Conservation (phyloP, 495 filamentous ascomycete genomes). For the Lineolata rhizophorae region DNA sequence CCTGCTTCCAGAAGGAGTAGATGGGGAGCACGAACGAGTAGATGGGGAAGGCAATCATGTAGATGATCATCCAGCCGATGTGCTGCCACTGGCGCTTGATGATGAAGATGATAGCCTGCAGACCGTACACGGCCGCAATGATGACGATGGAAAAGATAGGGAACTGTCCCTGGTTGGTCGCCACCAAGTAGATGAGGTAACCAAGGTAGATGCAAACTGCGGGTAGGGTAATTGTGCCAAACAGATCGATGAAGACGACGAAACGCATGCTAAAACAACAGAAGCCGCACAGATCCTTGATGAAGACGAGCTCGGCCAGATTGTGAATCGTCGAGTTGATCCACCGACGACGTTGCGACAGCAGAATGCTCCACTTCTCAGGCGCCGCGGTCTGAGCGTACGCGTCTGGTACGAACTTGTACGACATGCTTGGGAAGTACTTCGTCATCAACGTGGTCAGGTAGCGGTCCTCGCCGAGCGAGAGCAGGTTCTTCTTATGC, state of each 20-base stretch:
- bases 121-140: slow-evolving; percentile 78
- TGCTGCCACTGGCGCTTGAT: slow-evolving; percentile 94
- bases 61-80: slow-evolving; percentile 98
- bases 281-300: slow-evolving; percentile 91
- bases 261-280: slow-evolving; percentile 99
- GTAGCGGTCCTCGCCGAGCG: slow-evolving; percentile 92
- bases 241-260: slow-evolving; percentile 83
- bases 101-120: slow-evolving; percentile 91
- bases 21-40: slow-evolving; percentile 81
- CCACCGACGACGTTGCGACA: slow-evolving; percentile 92
- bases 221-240: slow-evolving; percentile 83
- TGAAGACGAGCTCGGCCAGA: slow-evolving; percentile 62
- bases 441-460: slow-evolving; percentile 96
- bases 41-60: slow-evolving; percentile 80
- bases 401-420: slow-evolving; percentile 86
- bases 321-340: slow-evolving; percentile 99
- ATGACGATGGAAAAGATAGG: slow-evolving; percentile 74
- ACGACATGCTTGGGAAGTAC: slow-evolving; percentile 85
- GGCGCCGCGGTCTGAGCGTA: slow-evolving; percentile 84
- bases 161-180: slow-evolving; percentile 48
- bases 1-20: slow-evolving; percentile 98
- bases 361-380: slow-evolving; percentile 73
- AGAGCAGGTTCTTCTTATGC: slow-evolving; percentile 93
- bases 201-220: slow-evolving; percentile 76
- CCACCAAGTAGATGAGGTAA: slow-evolving; percentile 70